Conservation (phyloP, 1,284 basidiomycete species). For the Mycosarcoma mackinlayi region DNA sequence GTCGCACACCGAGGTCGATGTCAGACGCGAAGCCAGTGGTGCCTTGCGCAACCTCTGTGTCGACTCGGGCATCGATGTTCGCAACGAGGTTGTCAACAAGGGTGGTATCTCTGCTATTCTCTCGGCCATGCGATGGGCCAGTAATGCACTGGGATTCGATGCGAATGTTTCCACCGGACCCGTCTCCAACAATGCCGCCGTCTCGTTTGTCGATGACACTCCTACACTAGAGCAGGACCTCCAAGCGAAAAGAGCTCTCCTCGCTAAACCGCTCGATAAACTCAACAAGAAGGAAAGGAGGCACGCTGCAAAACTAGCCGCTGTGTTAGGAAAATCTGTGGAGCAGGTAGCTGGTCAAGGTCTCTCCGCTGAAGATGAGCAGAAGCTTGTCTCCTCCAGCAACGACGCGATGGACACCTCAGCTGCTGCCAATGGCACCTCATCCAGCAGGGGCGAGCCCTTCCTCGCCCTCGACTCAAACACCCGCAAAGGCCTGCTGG, state of each 20-base stretch:
- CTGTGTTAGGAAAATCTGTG: conserved; percentile 39
- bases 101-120: conserved; percentile 50
- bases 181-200: conserved; percentile 9
- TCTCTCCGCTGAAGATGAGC: conserved; percentile 28
- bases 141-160: conserved; percentile 47
- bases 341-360: conserved; percentile 36
- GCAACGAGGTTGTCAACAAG: conserved; percentile 56
- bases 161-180: conserved; percentile 1
- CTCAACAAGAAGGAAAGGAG: conserved; percentile 68
- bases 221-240: conserved; percentile 39
- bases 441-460: conserved; percentile 23
- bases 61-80: conserved; percentile 52
- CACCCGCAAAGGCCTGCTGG: conserved; percentile 50
- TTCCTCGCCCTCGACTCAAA: conserved; percentile 45
- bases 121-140: conserved; percentile 51
- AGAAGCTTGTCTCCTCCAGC: conserved; percentile 22
- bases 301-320: conserved; percentile 59
- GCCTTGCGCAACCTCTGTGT: conserved; percentile 66
- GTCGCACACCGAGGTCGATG: conserved; percentile 52
- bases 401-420: conserved; percentile 20
- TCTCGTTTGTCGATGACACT: conserved; percentile 33
- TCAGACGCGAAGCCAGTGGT: conserved; percentile 63
- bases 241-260: conserved; percentile 33
- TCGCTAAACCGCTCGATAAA: conserved; percentile 60
- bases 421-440: background rate